Conservation (phyloP, 345 rosid genomes). For the Toxicodendron radicans region DNA sequence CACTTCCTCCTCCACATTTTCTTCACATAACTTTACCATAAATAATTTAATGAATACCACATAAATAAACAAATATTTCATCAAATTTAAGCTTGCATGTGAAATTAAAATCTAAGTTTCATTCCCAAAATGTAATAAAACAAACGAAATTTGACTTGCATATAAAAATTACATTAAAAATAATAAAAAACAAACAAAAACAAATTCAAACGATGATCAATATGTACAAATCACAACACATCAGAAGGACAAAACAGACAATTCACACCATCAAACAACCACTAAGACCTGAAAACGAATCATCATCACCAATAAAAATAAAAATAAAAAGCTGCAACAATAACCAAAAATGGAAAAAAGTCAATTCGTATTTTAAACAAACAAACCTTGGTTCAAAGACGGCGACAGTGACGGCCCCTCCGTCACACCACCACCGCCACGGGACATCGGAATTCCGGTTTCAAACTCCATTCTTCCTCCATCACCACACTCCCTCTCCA, state of each 20-base stretch:
- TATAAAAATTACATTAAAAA: neutral
- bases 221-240: neutral
- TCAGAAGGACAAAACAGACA: conserved; percentile 14
- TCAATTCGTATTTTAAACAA: conserved; percentile 8
- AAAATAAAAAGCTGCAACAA: too few relatives aligned
- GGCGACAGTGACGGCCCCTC: conserved; percentile 66
- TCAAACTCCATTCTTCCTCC: conserved; percentile 69
- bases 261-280: conserved; percentile 2
- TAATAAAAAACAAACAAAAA: neutral
- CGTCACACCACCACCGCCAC: conserved; percentile 30
- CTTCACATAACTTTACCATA: too few relatives aligned
- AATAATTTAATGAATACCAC: neutral
- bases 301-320: too few relatives aligned
- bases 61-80: neutral
- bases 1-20: too few relatives aligned
- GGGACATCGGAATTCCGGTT: conserved; percentile 72
- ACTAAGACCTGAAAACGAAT: too few relatives aligned
- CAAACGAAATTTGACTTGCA: too few relatives aligned
- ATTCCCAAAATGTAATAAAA: too few relatives aligned
- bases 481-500: conserved; percentile 34
- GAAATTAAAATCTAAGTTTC: too few relatives aligned
- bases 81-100: too few relatives aligned
- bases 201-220: neutral
- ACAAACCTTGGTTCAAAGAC: conserved; percentile 56
- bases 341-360: too few relatives aligned